Evolutionary conservation across 306 rosid species (phyloP).

Genomic region (Luffa acutangula): DNA sequence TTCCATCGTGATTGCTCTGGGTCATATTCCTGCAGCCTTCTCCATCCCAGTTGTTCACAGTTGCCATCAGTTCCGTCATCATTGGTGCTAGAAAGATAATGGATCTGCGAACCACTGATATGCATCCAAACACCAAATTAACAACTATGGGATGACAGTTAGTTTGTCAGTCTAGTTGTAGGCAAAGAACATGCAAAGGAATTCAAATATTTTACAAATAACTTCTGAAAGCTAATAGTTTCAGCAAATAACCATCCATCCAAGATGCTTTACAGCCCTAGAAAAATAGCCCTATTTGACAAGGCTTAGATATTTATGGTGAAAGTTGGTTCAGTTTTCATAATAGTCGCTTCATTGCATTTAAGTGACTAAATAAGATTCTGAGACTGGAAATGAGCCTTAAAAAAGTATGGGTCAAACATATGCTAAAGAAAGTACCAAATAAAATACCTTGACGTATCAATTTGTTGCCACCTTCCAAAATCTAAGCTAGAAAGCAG

Average conservation of each 20-base stretch:
- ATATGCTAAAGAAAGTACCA: neutral
- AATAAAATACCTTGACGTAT: slow-evolving; percentile 59
- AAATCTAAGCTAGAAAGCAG: slow-evolving; percentile 88
- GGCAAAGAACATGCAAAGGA: neutral
- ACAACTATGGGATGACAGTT: slow-evolving; percentile 6
- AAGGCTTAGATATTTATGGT: neutral
- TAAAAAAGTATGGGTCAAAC: neutral
- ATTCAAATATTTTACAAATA: neutral
- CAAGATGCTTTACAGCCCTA: neutral
- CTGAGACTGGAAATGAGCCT: neutral
- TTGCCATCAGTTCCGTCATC: slow-evolving; percentile 58
- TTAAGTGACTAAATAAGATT: neutral
- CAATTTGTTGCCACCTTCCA: slow-evolving; percentile 80
- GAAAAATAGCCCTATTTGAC: neutral
- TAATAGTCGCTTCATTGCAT: neutral
- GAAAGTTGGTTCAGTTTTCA: neutral
- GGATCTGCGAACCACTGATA: slow-evolving; percentile 70
- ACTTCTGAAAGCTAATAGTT: neutral
- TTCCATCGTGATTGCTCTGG: slow-evolving; percentile 70
- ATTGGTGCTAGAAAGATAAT: slow-evolving; percentile 67
- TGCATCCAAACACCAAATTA: slow-evolving; percentile 20
- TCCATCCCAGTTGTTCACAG: slow-evolving; percentile 75
- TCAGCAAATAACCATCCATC: neutral
- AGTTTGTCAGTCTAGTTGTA: slow-evolving; percentile 6
- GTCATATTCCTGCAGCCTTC: slow-evolving; percentile 60